Evolutionary conservation across 176 grass and related monocot genomes (phyloP), one percentile per base, ranked within the genome.

Genomic region (Carex kokanica): DNA sequence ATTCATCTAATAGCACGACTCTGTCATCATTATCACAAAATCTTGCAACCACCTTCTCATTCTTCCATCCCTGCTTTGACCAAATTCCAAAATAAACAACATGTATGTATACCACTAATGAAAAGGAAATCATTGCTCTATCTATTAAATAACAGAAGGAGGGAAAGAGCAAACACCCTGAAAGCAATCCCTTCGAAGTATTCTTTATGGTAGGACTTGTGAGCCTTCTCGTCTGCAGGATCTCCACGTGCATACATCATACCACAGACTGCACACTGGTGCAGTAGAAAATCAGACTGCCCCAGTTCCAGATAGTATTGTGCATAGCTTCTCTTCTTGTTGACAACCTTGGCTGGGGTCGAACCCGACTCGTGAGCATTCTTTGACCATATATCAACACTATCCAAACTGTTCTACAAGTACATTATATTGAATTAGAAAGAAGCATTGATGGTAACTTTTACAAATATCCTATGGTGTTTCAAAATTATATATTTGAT

Each of bases 281-380:
- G 95, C 84, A 95, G 86, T 29, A 98, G 16, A 60, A 98, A 98
- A 81, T 98, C 84, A 17, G 90, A 74, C 83, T 98, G 95, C 81
- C 95, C 95, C 14, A 98, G 88, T 72, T 98, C 95, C 81, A 98
- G 85, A 83, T 98, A 89, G 87, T 93, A 93, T 88, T 95, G 90
- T 2, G 84, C 92, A 55, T 95, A 98, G 54, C n/a, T 94, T 74
- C 88, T 88, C 89, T 93, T 98, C 91, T 90, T 94, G 60, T 86
- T 90, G 41, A 86, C 56, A 17, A 90, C 20, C 62, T 86, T 94
- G 60, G 80, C 17, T 12, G 54, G 18, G 49, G 45, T 77, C 14
- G 24, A 77, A 31, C 49, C 31, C 0, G 56, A 63, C 11, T 15
- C 40, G 2, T 67, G 53, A 49, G 14, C 40, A 61, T 14, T 32